phyloP scores from a whole-genome alignment of 768 basidiomycete genomes.

The Chalciporus sphaerocephalus region DNA sequence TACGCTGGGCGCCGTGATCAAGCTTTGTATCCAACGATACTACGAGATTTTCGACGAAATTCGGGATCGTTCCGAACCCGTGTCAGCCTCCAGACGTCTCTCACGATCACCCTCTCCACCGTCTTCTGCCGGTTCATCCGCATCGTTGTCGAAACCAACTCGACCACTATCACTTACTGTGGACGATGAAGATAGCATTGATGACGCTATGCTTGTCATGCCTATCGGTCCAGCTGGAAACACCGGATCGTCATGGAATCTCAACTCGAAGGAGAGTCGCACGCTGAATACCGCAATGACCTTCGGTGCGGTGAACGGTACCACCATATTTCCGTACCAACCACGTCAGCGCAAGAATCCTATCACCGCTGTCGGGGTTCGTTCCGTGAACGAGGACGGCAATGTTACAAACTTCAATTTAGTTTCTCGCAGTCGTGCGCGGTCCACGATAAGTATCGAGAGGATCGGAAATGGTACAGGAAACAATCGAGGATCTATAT shows the following conservation, averaged over 20 bases:
- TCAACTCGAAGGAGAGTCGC: conserved; percentile 10
- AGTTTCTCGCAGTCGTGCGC: conserved; percentile 40
- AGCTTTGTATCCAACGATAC: conserved; percentile 76
- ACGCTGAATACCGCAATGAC: conserved; percentile 25
- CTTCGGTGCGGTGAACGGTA: conserved; percentile 12
- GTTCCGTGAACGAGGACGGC: conserved; percentile 35
- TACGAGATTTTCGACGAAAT: conserved; percentile 85
- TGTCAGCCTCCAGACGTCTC: conserved; percentile 27
- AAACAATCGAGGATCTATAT: conserved; percentile 53
- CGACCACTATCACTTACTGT: conserved; percentile 28
- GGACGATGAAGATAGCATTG: conserved; percentile 70
- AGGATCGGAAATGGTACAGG: conserved; percentile 26
- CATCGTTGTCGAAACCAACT: conserved; percentile 20
- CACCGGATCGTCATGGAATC: conserved; percentile 6
- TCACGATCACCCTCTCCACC: conserved; percentile 30
- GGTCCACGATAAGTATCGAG: conserved; percentile 68
- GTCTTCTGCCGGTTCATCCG: conserved; percentile 19
- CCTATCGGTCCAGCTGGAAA: conserved; percentile 48
- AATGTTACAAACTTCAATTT: conserved; percentile 24
- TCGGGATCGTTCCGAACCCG: conserved; percentile 63
- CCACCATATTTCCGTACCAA: conserved; percentile 27
- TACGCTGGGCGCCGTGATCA: conserved; percentile 68
- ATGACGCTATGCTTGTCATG: conserved; percentile 74
- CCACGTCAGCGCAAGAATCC: conserved; percentile 41
- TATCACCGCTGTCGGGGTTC: conserved; percentile 18